A percentile compares a stretch with the other conserved stretches of the same genome.
Evolutionary conservation across 2,329 filamentous ascomycete genomes (phyloP).

Genomic region (Monilinia aucupariae): DNA sequence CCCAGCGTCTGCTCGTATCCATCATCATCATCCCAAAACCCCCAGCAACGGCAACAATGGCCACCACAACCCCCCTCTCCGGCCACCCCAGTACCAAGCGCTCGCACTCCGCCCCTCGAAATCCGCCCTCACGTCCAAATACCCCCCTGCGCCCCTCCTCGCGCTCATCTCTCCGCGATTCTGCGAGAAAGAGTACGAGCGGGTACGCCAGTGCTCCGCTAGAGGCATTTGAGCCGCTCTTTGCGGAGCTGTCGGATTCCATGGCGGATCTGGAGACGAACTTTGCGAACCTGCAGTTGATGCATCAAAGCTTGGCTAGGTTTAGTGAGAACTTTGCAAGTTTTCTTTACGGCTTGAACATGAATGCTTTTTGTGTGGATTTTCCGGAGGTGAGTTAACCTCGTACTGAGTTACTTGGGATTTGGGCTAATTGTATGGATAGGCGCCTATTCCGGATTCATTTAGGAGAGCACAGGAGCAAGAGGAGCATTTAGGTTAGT

Average conservation of each 20-base stretch:
- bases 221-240: constrained; percentile 78
- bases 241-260: constrained; percentile 87
- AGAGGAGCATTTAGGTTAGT: constrained; percentile 45
- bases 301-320: constrained; percentile 88
- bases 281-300: constrained; percentile 93
- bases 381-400: constrained; percentile 75
- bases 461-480: constrained; percentile 63
- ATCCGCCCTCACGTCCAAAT: constrained; percentile 56
- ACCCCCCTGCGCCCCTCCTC: constrained; percentile 89
- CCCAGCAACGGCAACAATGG: constrained; percentile 15
- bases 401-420: background rate
- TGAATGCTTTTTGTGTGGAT: constrained; percentile 98
- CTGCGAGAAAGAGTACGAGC: constrained; percentile 50
- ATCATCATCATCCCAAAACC: background rate
- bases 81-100: constrained; percentile 29
- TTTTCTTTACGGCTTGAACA: constrained; percentile 93
- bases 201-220: constrained; percentile 61
- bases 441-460: constrained; percentile 80
- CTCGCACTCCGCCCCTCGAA: constrained; percentile 28
- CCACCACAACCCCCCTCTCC: constrained; percentile 32
- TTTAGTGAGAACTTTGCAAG: constrained; percentile 96
- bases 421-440: constrained; percentile 10
- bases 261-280: constrained; percentile 96
- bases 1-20: background rate
- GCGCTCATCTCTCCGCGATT: constrained; percentile 76